A percentile compares a stretch with the other conserved stretches of the same genome.
These are phyloP conservation scores for Termitomyces sp. DNA, from an alignment of 768 basidiomycete genomes.

Conservation along the genomic window DNA sequence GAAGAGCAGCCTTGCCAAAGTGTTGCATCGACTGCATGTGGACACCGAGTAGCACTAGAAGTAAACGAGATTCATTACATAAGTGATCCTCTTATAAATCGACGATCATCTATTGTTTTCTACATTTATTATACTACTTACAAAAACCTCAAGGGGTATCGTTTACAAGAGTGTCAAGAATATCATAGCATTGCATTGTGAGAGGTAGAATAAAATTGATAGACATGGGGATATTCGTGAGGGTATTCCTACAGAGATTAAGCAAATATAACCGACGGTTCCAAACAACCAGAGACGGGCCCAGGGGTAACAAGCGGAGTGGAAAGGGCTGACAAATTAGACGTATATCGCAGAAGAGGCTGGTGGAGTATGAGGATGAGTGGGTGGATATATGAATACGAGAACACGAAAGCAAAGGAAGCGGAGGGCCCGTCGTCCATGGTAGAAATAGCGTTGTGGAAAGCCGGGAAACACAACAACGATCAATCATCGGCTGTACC, in stretches of 20 bases:
- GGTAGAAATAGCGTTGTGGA: not conserved
- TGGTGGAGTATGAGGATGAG: constrained; percentile 1
- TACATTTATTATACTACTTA: not conserved
- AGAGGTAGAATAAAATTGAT: not conserved
- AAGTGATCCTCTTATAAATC: not conserved
- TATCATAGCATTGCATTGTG: not conserved
- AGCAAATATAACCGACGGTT: constrained; percentile 20
- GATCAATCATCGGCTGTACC: not conserved
- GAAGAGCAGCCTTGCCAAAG: constrained; percentile 81
- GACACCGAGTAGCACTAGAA: not conserved
- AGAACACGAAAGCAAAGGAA: constrained; percentile 5
- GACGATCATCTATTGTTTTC: not conserved
- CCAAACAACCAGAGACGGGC: constrained; percentile 16
- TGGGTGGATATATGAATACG: constrained; percentile 12
- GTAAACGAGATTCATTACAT: constrained; percentile 2
- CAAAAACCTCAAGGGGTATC: not conserved
- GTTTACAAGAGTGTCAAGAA: constrained; percentile 1
- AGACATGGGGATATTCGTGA: constrained; percentile 16
- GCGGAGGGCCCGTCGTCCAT: constrained; percentile 6
- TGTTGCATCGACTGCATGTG: constrained; percentile 52
- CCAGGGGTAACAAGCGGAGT: not conserved
- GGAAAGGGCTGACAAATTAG: constrained; percentile 3
- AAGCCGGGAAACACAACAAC: not conserved
- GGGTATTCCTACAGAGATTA: constrained; percentile 24
- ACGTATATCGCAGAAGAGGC: constrained; percentile 11